Evolutionary conservation across 1,284 basidiomycete genomes (phyloP).

Genomic region (Ustilago nuda): DNA sequence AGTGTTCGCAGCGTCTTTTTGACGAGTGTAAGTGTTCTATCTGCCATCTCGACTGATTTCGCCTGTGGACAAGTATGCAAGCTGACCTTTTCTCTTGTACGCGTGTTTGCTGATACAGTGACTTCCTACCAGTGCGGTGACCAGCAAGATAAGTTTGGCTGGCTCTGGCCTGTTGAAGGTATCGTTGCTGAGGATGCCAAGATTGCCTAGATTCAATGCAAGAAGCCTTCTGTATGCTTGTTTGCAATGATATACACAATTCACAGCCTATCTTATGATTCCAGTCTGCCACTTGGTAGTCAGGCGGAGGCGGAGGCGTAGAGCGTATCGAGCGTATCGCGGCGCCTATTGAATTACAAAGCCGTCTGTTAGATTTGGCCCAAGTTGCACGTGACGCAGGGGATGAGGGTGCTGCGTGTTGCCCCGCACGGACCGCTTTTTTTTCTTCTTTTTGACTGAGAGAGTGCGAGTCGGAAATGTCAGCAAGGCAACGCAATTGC

Average conservation of each 20-base stretch:
- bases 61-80: constrained; percentile 12
- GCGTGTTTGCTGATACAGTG: constrained; percentile 31
- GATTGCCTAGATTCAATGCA: constrained; percentile 8
- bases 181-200: constrained; percentile 60
- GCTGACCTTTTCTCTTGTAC: constrained; percentile 23
- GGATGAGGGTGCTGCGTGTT: neutral
- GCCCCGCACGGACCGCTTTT: neutral
- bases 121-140: constrained; percentile 60
- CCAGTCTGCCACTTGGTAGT: neutral
- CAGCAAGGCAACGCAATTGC: neutral
- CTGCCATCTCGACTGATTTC: too few species aligned
- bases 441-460: too few species aligned
- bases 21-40: constrained; percentile 45
- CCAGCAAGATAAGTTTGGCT: constrained; percentile 62
- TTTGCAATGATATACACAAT: neutral
- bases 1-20: constrained; percentile 42
- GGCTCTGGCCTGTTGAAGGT: constrained; percentile 68
- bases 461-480: neutral
- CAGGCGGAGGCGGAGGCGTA: too few species aligned
- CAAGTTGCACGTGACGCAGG: neutral
- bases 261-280: neutral
- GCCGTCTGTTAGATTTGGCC: neutral
- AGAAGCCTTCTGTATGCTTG: neutral
- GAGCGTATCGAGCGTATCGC: neutral
- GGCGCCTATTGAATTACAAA: neutral